phyloP scores from a whole-genome alignment of 352 stramenopile species.

The Phytophthora tubulina region DNA sequence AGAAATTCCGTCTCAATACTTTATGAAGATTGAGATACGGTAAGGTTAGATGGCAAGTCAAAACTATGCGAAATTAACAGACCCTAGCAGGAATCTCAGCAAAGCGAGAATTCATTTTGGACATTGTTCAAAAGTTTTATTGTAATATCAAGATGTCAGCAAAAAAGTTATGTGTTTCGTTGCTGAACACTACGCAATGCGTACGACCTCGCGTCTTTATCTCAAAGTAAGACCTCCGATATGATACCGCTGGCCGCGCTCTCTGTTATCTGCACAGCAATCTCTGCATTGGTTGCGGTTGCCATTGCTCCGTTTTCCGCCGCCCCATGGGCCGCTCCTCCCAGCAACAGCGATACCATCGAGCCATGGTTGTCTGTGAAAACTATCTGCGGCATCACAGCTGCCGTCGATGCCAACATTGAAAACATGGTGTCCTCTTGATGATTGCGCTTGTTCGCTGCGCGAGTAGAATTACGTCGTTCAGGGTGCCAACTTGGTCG shows the following conservation, averaged over 20 bases:
- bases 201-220: no score
- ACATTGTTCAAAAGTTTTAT: no score
- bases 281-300: not conserved
- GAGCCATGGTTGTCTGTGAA: not conserved
- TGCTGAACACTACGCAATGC: no score
- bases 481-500: not conserved
- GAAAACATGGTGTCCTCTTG: not conserved
- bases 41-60: no score
- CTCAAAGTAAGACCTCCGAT: slow-evolving; percentile 9
- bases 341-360: slow-evolving; percentile 15
- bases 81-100: no score
- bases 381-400: not conserved
- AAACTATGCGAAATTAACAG: no score
- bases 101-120: no score
- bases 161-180: no score
- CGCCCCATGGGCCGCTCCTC: not conserved
- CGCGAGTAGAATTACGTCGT: not conserved
- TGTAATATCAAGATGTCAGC: no score
- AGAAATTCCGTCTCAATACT: no score
- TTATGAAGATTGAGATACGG: no score
- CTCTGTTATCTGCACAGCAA: not conserved
- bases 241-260: not conserved
- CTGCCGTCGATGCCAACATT: not conserved
- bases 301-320: not conserved
- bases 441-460: not conserved